phyloP scores from a whole-genome alignment of 2,329 filamentous ascomycete genomes.

The Laburnicola sp. region DNA sequence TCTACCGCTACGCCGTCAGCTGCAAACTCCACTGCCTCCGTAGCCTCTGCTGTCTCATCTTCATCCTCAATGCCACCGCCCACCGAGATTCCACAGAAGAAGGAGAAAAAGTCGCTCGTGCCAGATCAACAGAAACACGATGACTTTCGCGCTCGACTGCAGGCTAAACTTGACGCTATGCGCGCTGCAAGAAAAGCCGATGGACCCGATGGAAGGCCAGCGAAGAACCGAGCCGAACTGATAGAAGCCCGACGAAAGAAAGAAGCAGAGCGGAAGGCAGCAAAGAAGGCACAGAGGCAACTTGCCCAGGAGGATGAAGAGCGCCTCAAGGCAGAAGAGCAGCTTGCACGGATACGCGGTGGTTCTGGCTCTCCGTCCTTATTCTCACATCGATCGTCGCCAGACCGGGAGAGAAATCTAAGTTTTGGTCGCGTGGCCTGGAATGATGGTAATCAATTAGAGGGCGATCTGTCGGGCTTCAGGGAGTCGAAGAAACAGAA shows the following conservation, averaged over 20 bases:
- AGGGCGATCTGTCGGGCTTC: too few species aligned
- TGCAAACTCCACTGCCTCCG: constrained; percentile 44
- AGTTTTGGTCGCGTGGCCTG: too few species aligned
- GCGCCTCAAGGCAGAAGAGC: constrained; percentile 59
- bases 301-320: constrained; percentile 82
- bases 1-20: constrained; percentile 39
- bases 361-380: constrained; percentile 61
- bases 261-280: constrained; percentile 80
- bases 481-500: too few species aligned
- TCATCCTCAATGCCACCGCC: constrained; percentile 51
- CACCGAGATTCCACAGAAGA: constrained; percentile 26
- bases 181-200: constrained; percentile 86
- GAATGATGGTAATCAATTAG: too few species aligned
- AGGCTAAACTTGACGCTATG: constrained; percentile 80
- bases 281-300: constrained; percentile 82
- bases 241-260: constrained; percentile 88
- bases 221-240: constrained; percentile 85
- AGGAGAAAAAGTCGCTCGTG: constrained; percentile 37
- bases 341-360: constrained; percentile 59
- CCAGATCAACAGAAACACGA: constrained; percentile 61
- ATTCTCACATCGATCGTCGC: constrained; percentile 49
- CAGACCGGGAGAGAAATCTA: too few species aligned
- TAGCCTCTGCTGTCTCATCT: constrained; percentile 51
- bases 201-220: constrained; percentile 76
- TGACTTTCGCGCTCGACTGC: constrained; percentile 75